Conservation (phyloP, 805 yeast genomes). For the Schizosaccharomyces japonicus region DNA sequence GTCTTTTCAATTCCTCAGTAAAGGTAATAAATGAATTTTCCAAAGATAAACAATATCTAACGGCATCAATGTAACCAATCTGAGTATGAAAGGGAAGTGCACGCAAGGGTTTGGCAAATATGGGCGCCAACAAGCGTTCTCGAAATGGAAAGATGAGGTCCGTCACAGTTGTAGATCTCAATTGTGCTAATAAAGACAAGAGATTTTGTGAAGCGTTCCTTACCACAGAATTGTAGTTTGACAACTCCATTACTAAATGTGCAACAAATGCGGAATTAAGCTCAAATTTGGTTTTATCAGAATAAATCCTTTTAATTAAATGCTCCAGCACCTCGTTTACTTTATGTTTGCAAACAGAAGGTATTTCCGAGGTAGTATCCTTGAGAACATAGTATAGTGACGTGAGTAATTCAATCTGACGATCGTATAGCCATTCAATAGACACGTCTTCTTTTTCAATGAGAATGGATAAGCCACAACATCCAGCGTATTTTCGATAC, state of each 20-base stretch:
- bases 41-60: constrained; percentile 66
- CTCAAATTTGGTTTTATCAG: not conserved
- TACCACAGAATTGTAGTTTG: constrained; percentile 64
- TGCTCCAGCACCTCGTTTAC: constrained; percentile 47
- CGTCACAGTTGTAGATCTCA: constrained; percentile 45
- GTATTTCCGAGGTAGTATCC: constrained; percentile 76
- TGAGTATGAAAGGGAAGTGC: constrained; percentile 98
- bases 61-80: constrained; percentile 91
- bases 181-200: constrained; percentile 39
- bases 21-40: constrained; percentile 64
- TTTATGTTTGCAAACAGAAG: constrained; percentile 45
- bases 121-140: constrained; percentile 63
- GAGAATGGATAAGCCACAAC: constrained; percentile 55
- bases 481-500: constrained; percentile 71
- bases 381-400: constrained; percentile 73
- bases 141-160: constrained; percentile 65
- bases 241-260: constrained; percentile 76
- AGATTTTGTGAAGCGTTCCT: constrained; percentile 61
- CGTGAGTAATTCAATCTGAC: constrained; percentile 65
- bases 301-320: constrained; percentile 23
- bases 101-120: constrained; percentile 85
- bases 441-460: constrained; percentile 47
- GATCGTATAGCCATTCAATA: constrained; percentile 42
- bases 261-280: constrained; percentile 35
- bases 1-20: constrained; percentile 67